Evolutionary conservation across 805 yeast species (phyloP).

Genomic region (Ogataea ganodermae): DNA sequence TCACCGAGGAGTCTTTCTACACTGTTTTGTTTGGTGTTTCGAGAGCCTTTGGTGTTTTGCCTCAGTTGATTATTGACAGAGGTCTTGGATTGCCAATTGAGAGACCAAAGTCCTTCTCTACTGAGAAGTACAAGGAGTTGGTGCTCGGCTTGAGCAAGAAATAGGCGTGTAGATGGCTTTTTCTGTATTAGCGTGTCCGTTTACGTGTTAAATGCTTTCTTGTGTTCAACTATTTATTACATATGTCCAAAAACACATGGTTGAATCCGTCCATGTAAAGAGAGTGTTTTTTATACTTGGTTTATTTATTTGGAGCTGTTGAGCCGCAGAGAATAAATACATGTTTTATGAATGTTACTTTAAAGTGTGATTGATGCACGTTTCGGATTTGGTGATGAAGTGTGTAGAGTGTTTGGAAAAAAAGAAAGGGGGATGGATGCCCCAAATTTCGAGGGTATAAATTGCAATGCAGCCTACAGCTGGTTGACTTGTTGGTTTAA

Average conservation of each 20-base stretch:
- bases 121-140: slow-evolving; percentile 86
- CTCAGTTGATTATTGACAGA: slow-evolving; percentile 83
- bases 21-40: slow-evolving; percentile 86
- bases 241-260: background rate
- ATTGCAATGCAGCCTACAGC: no score
- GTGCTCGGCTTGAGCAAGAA: slow-evolving; percentile 44
- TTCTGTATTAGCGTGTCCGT: slow-evolving; percentile 5
- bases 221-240: slow-evolving; percentile 4
- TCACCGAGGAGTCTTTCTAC: slow-evolving; percentile 80
- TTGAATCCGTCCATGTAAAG: background rate
- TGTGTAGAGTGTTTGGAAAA: no score
- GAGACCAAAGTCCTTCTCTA: slow-evolving; percentile 92
- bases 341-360: no score
- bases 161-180: slow-evolving; percentile 7
- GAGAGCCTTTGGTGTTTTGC: slow-evolving; percentile 83
- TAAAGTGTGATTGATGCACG: no score
- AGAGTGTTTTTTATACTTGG: background rate
- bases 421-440: no score
- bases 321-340: background rate
- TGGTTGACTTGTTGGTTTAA: no score
- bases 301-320: background rate
- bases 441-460: no score
- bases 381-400: background rate
- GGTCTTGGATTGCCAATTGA: slow-evolving; percentile 81
- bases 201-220: slow-evolving; percentile 1